Evolutionary conservation across 352 stramenopile genomes (phyloP).

Genomic region (Globisporangium nodosum): DNA sequence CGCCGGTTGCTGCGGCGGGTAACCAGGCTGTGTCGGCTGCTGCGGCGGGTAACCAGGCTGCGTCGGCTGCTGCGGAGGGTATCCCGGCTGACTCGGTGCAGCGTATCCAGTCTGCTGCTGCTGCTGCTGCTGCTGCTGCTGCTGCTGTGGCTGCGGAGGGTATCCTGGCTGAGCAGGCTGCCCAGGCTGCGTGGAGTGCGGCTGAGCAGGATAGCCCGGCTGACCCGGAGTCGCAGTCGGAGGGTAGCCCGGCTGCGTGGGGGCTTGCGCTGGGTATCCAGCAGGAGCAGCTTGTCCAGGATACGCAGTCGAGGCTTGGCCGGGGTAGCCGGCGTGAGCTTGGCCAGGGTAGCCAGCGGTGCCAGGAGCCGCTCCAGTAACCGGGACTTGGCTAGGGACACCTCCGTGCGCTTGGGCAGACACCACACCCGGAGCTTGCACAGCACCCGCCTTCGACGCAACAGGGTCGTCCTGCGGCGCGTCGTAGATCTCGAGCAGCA

Average conservation of each 20-base stretch:
- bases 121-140: not conserved
- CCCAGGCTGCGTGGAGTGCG: not conserved
- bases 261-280: slow-evolving; percentile 12
- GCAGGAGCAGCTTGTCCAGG: slow-evolving; percentile 1
- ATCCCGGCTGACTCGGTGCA: slow-evolving; percentile 1
- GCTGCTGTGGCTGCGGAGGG: slow-evolving; percentile 18
- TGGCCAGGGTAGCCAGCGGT: slow-evolving; percentile 21
- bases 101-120: slow-evolving; percentile 3
- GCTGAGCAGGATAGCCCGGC: slow-evolving; percentile 20
- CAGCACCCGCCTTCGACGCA: not conserved
- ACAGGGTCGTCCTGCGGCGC: slow-evolving; percentile 54
- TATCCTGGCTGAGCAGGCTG: slow-evolving; percentile 15
- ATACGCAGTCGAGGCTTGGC: slow-evolving; percentile 14
- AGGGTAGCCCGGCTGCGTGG: slow-evolving; percentile 12
- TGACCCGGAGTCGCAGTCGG: slow-evolving; percentile 9
- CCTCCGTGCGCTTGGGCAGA: slow-evolving; percentile 10
- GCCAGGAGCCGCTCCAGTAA: slow-evolving; percentile 4
- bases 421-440: slow-evolving; percentile 7
- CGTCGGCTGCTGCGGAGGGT: not conserved
- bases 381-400: slow-evolving; percentile 4
- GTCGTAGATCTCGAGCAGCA: slow-evolving; percentile 63
- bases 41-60: not conserved
- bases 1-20: slow-evolving; percentile 8
- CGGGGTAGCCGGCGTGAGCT: slow-evolving; percentile 9
- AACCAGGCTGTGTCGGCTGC: slow-evolving; percentile 9